Percentiles rank a stretch among this genome's conserved stretches.
Evolutionary conservation across 176 grass and related monocot genomes (phyloP).

Genomic region (Carex scoparia): DNA sequence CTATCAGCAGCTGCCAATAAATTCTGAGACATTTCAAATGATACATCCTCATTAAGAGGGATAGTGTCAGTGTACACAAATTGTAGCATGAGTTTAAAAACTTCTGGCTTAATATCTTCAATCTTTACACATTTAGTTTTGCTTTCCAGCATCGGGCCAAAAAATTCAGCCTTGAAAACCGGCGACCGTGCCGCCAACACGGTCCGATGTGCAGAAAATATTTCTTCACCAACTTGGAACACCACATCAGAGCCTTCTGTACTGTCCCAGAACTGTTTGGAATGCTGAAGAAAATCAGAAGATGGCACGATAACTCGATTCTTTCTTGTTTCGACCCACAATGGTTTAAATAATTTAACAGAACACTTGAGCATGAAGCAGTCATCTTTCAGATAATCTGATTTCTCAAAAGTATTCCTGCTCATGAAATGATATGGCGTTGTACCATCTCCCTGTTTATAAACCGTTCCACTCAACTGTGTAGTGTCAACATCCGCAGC

Average conservation of each 20-base stretch:
- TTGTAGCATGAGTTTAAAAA: conserved; percentile 23
- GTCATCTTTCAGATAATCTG: not conserved
- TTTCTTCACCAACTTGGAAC: too few relatives aligned
- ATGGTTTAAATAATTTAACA: not conserved
- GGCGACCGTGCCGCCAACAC: too few relatives aligned
- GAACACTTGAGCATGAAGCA: conserved; percentile 13
- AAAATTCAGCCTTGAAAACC: too few relatives aligned
- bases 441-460: not conserved
- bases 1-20: conserved; percentile 34
- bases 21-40: conserved; percentile 21
- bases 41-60: not conserved
- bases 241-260: too few relatives aligned
- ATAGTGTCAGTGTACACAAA: conserved; percentile 29
- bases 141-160: too few relatives aligned
- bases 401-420: too few relatives aligned
- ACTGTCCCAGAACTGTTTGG: not conserved
- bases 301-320: not conserved
- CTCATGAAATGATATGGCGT: too few relatives aligned
- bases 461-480: not conserved
- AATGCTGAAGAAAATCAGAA: not conserved
- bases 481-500: not conserved
- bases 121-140: not conserved
- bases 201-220: too few relatives aligned
- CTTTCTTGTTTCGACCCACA: not conserved
- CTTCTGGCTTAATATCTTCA: not conserved